Evolutionary conservation across 164 flowering plant genomes (phyloP).

Genomic region (Vitis rotundifolia): DNA sequence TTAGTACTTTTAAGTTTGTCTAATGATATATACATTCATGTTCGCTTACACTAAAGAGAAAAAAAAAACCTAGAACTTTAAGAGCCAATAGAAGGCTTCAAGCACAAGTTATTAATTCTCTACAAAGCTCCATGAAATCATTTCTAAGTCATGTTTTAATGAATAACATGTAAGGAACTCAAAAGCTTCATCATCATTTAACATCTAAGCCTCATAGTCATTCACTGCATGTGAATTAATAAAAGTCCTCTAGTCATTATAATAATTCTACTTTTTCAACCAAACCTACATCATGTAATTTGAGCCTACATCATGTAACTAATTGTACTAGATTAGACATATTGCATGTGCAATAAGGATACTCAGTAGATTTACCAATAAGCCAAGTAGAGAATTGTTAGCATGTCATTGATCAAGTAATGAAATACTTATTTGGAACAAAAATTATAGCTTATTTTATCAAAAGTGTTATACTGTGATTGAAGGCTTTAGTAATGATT

Average conservation of each 20-base stretch:
- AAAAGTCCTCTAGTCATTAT: slow-evolving; percentile 11
- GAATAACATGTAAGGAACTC: not conserved
- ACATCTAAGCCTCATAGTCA: not conserved
- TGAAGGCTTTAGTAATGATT: no score
- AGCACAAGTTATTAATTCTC: not conserved
- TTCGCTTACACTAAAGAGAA: not conserved
- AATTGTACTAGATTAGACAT: no score
- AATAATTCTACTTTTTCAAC: slow-evolving; percentile 5
- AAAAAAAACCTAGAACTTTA: not conserved
- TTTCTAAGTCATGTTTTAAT: not conserved
- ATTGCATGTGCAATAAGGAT: no score
- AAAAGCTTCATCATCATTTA: not conserved
- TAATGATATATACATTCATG: not conserved
- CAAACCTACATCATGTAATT: no score
- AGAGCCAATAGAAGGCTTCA: slow-evolving; percentile 5
- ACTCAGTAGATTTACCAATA: no score
- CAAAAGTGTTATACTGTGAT: no score
- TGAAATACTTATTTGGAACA: no score
- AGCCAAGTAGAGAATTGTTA: no score
- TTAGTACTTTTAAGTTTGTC: not conserved
- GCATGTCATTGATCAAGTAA: no score
- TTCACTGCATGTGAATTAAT: not conserved
- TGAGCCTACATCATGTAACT: no score
- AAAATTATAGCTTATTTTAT: no score
- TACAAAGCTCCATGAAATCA: not conserved